Percentiles rank a stretch among this genome's conserved stretches.
These are phyloP conservation scores for Yamadazyma insecticola DNA, from an alignment of 805 yeast species.

Conservation along the genomic window DNA sequence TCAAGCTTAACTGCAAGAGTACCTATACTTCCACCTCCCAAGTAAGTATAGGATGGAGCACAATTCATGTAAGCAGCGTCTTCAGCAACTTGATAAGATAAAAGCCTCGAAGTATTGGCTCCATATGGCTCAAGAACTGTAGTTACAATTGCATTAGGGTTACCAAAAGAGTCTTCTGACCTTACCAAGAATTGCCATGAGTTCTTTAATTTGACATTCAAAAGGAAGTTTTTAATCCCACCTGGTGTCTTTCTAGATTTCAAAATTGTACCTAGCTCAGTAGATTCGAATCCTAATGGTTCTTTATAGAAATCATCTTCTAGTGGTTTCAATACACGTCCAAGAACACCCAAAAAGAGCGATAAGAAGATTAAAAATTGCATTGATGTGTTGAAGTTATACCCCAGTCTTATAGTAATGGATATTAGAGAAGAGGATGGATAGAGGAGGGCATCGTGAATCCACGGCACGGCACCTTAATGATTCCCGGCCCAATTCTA, in stretches of 20 bases:
- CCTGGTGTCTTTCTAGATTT: constrained; percentile 13
- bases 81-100: constrained; percentile 22
- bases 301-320: constrained; percentile 18
- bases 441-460: no score
- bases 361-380: no score
- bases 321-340: constrained; percentile 1
- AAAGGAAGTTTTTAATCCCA: constrained; percentile 9
- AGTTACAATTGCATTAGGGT: constrained; percentile 16
- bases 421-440: no score
- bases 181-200: constrained; percentile 14
- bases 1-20: no score
- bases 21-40: no score
- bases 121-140: constrained; percentile 21
- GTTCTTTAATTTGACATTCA: constrained; percentile 13
- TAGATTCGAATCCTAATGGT: constrained; percentile 12
- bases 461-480: no score
- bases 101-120: constrained; percentile 16
- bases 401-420: no score
- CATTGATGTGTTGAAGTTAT: no score
- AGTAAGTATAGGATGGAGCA: constrained; percentile 17
- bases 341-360: no score
- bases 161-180: constrained; percentile 15
- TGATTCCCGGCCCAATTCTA: no score
- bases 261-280: constrained; percentile 16
- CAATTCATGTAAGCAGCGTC: constrained; percentile 19